Evolutionary conservation across 2,329 filamentous ascomycete genomes (phyloP).

Genomic region (Trichoderma atroviride): DNA sequence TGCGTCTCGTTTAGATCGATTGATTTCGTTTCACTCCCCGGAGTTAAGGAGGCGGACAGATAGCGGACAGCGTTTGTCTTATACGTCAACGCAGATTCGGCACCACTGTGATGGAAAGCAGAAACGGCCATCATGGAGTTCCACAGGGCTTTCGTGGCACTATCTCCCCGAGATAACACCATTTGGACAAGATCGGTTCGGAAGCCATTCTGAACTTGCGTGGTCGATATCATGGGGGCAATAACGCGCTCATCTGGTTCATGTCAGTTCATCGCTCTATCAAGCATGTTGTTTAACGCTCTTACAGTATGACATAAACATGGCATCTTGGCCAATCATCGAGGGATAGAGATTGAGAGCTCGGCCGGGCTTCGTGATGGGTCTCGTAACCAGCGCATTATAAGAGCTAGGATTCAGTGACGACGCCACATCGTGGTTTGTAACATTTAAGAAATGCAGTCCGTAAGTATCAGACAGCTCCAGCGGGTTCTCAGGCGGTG

Average conservation of each 20-base stretch:
- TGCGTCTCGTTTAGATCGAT: slow-evolving; percentile 40
- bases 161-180: slow-evolving; percentile 43
- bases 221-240: slow-evolving; percentile 51
- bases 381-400: slow-evolving; percentile 1
- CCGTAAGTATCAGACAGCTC: slow-evolving; percentile 38
- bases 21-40: slow-evolving; percentile 34
- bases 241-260: slow-evolving; percentile 43
- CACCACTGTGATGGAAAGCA: slow-evolving; percentile 46
- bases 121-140: slow-evolving; percentile 50
- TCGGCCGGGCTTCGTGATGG: slow-evolving; percentile 8
- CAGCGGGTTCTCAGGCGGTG: slow-evolving; percentile 25
- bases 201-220: slow-evolving; percentile 51
- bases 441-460: slow-evolving; percentile 45
- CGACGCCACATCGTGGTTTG: slow-evolving; percentile 41
- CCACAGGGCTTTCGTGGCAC: slow-evolving; percentile 43
- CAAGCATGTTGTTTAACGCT: neutral
- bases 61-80: slow-evolving; percentile 47
- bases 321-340: slow-evolving; percentile 26
- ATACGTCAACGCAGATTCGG: slow-evolving; percentile 45
- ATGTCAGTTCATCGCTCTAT: neutral
- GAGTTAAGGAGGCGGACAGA: slow-evolving; percentile 43
- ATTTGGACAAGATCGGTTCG: slow-evolving; percentile 50
- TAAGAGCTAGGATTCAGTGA: slow-evolving; percentile 2
- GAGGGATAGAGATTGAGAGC: slow-evolving; percentile 27
- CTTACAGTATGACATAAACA: slow-evolving; percentile 33